Evolutionary conservation across 2,329 filamentous ascomycete species (phyloP).

Genomic region (Zymoseptoria passerinii): DNA sequence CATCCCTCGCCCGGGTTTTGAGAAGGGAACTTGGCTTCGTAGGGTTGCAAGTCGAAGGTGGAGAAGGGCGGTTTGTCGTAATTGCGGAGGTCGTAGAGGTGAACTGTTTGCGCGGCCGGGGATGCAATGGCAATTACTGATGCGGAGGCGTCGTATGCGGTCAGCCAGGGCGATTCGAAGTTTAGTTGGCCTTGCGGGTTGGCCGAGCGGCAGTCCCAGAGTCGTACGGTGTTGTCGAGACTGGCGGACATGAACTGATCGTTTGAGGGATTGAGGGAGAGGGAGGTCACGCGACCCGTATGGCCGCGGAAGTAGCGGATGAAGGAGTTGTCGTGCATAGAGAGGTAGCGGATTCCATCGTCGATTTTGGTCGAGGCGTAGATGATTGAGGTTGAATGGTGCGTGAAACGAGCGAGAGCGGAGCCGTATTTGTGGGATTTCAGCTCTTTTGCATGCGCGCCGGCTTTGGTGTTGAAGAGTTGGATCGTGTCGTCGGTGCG

Average conservation of each 20-base stretch:
- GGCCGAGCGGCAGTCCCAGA: constrained; percentile 81
- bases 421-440: constrained; percentile 96
- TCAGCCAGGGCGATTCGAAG: constrained; percentile 70
- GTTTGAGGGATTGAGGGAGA: constrained; percentile 74
- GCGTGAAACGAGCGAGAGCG: constrained; percentile 88
- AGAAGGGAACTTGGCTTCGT: constrained; percentile 47
- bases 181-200: constrained; percentile 73
- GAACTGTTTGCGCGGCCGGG: constrained; percentile 65
- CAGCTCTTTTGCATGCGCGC: constrained; percentile 78
- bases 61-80: constrained; percentile 87
- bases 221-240: constrained; percentile 78
- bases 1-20: constrained; percentile 53
- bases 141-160: constrained; percentile 86
- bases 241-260: constrained; percentile 91
- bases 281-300: constrained; percentile 70
- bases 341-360: constrained; percentile 78
- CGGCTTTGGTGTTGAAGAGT: constrained; percentile 88
- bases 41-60: constrained; percentile 69
- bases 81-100: constrained; percentile 89
- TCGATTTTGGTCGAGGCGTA: constrained; percentile 96
- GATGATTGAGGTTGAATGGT: constrained; percentile 81
- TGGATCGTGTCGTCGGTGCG: constrained; percentile 93
- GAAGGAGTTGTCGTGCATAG: constrained; percentile 90
- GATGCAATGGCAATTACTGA: constrained; percentile 85
- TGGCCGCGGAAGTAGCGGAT: constrained; percentile 95